Conservation (phyloP, 208 protist genomes). For the Acanthamoeba sp. region DNA sequence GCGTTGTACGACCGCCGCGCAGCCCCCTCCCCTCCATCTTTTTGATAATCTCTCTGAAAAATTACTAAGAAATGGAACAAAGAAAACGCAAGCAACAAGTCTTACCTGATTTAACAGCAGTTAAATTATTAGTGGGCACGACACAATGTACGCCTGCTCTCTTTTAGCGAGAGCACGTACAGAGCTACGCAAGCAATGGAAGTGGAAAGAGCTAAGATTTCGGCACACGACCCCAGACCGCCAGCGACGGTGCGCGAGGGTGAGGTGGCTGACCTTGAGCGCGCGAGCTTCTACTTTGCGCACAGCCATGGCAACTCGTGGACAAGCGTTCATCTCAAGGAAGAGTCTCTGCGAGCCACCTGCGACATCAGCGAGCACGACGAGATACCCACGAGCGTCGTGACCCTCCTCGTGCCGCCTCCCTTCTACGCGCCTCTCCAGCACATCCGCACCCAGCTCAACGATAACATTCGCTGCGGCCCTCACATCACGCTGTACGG, state of each 20-base stretch:
- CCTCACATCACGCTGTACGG: conserved; percentile 20
- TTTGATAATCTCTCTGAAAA: not conserved
- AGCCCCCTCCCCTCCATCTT: not conserved
- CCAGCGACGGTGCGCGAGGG: not conserved
- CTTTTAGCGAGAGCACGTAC: too few relatives aligned
- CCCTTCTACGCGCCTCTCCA: conserved; percentile 28
- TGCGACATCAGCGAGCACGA: not conserved
- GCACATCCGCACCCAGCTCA: not conserved
- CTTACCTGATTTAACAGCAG: not conserved
- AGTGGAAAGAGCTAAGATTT: too few relatives aligned
- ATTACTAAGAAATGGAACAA: not conserved
- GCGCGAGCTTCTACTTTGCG: not conserved
- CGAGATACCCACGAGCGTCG: not conserved
- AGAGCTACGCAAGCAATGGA: too few relatives aligned
- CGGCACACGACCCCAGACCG: too few relatives aligned
- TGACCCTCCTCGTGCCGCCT: conserved; percentile 13
- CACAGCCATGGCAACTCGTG: not conserved
- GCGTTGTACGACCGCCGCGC: not conserved
- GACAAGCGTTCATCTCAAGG: not conserved
- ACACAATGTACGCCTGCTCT: too few relatives aligned
- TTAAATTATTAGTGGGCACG: too few relatives aligned
- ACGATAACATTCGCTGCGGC: not conserved
- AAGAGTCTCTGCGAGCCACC: not conserved
- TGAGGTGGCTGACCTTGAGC: not conserved
- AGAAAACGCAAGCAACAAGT: not conserved